Percentiles rank a stretch among this genome's conserved stretches.
These are phyloP conservation scores for Exidia glandulosa DNA, from an alignment of 768 basidiomycete genomes.

Conservation along the genomic window DNA sequence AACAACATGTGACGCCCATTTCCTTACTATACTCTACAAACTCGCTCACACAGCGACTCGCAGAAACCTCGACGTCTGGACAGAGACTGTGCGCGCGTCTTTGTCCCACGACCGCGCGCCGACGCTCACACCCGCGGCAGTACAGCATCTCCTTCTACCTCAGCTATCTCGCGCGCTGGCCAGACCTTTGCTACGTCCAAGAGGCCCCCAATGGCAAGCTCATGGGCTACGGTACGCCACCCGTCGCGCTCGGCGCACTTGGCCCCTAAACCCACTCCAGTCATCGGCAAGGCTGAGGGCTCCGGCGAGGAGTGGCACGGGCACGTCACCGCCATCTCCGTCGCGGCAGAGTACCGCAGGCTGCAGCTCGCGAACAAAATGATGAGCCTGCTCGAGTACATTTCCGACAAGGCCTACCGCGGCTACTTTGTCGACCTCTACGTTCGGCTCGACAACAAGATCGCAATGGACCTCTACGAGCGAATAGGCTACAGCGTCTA, in stretches of 20 bases:
- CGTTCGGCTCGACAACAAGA: slow-evolving; percentile 74
- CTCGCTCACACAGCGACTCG: slow-evolving; percentile 4
- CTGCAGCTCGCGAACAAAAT: slow-evolving; percentile 96
- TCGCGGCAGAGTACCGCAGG: slow-evolving; percentile 85
- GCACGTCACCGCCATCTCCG: slow-evolving; percentile 90
- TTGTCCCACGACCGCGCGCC: background rate
- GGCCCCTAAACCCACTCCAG: slow-evolving; percentile 29
- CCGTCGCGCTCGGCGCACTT: background rate
- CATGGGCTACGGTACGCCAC: slow-evolving; percentile 82
- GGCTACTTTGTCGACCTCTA: slow-evolving; percentile 94
- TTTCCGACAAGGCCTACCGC: slow-evolving; percentile 64
- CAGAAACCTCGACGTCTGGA: slow-evolving; percentile 94
- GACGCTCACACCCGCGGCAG: slow-evolving; percentile 26
- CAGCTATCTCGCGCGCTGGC: slow-evolving; percentile 82
- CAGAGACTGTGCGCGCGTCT: slow-evolving; percentile 68
- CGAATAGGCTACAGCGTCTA: slow-evolving; percentile 89
- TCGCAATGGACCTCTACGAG: slow-evolving; percentile 90
- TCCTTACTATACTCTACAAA: background rate
- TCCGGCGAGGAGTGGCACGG: slow-evolving; percentile 70
- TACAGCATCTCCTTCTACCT: slow-evolving; percentile 86
- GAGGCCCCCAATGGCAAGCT: slow-evolving; percentile 70
- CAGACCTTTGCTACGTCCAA: slow-evolving; percentile 78
- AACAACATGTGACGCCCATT: slow-evolving; percentile 62
- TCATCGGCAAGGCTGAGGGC: slow-evolving; percentile 91
- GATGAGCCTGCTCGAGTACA: slow-evolving; percentile 79